These are phyloP conservation scores for Podaxis mareebaensis DNA, from an alignment of 768 basidiomycete species.

Conservation along the genomic window DNA sequence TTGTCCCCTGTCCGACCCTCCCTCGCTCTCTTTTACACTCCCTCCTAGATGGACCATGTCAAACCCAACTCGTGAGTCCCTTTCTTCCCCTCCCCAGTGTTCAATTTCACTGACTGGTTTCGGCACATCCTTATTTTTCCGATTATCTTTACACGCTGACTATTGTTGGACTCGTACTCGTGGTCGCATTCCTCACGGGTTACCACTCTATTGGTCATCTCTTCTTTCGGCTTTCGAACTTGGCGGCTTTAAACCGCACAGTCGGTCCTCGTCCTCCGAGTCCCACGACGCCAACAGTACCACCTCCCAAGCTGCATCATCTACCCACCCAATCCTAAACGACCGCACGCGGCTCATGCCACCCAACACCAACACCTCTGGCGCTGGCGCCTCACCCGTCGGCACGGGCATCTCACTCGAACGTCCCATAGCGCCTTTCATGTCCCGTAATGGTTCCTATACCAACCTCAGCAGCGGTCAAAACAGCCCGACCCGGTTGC, in stretches of 20 bases:
- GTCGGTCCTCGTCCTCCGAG: constrained; percentile 13
- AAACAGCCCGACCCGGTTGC: background rate
- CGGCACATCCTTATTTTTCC: background rate
- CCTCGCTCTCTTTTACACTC: background rate
- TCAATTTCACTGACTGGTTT: background rate
- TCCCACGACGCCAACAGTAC: constrained; percentile 11
- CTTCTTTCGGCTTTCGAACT: background rate
- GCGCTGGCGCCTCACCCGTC: background rate
- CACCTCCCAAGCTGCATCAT: background rate
- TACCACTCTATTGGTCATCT: background rate
- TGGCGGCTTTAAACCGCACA: background rate
- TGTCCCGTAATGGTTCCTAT: background rate
- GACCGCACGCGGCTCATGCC: constrained; percentile 7
- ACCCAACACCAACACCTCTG: background rate
- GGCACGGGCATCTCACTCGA: background rate
- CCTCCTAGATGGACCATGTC: constrained; percentile 13
- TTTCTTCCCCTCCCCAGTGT: background rate
- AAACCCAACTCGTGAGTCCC: background rate
- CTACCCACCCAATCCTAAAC: background rate
- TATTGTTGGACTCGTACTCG: background rate
- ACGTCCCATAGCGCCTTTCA: constrained; percentile 5
- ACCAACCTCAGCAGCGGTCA: background rate
- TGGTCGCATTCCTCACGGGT: background rate
- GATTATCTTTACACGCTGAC: background rate
- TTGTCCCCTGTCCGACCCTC: background rate